Evolutionary conservation across 2,329 filamentous ascomycete species (phyloP), one percentile per base, ranked within the genome.

Genomic region (Xylaria sp.): DNA sequence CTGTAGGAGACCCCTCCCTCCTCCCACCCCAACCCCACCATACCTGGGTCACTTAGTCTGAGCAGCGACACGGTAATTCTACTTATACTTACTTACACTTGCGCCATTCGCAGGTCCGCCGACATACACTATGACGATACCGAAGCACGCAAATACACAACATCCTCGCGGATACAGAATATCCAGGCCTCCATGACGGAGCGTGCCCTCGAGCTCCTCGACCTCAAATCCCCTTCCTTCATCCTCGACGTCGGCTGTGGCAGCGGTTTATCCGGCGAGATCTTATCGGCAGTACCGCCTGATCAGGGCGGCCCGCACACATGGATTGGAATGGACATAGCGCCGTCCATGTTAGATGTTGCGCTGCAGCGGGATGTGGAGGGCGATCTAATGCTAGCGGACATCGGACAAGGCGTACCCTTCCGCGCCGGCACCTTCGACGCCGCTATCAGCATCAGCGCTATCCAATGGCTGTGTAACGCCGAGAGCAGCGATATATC

Each of bases 401-500:
- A 99, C 77, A 97, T 98, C 59, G 96, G 96, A 0, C 96, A 99
- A 78, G 96, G 96, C 1, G 89, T 99, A 0, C 96, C 96, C 0
- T 99, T 99, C 79, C 90, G 96, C 17, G 89, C 96, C 0, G 96
- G 96, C 36, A 89, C 91, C 0, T 99, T 99, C 78, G 96, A 99
- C 79, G 96, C 95, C 0, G 96, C 96, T 24, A 94, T 99, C 75
- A 94, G 90, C 76, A 98, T 99, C 78, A 93, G 90, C 74, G 96
- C 96, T 0, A 92, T 99, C n/a, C 96, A 99, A 81, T 99, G 96
- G 96, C 85, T 99, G 34, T 99, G 96, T 81, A 98, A 97, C 80
- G 96, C 95, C 48, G 96, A 98, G 80, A 92, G 88, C 68, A 93
- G 89, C 77, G 93, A 97, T 58, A 94, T 96, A 0, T 92, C 88